Evolutionary conservation across 176 grass and related monocot species (phyloP), one percentile per base, ranked within the genome.

Genomic region (Metroxylon sagu): DNA sequence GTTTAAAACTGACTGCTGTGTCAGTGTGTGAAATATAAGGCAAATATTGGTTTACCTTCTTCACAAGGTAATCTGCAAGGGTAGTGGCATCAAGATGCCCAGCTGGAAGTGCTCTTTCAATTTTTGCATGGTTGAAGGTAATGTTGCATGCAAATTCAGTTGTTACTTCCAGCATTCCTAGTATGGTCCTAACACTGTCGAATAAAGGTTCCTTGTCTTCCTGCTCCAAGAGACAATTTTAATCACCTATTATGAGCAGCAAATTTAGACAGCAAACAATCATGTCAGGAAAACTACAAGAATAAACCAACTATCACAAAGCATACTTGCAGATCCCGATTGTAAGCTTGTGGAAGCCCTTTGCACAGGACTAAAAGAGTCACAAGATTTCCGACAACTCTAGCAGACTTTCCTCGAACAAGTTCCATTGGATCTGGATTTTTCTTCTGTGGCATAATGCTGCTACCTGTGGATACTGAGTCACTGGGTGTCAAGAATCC

Each of bases 51-150:
- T 74, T 78, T 89, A 97, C 93, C 87, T 92, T 97, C 70, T 91
- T 92, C 58, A 97, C 93, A 57, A 97, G 93, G 80, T 97, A 97
- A 91, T 97, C 93, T 8, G 88, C 93, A 58, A 97, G 73, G 25
- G 93, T 97, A n/a, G 92, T 97, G 51, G 92, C 92, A 76, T 97
- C 93, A 48, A 97, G 73, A 80, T 97, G 81, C 26, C 93, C 93
- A 56, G 87, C 84, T n/a, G 93, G 93, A 5, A 97, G 67, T 25
- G 75, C 86, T 50, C 79, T 85, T 67, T 83, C 76, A 71, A 97
- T 97, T 77, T 82, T 88, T 71, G 76, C 77, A 0, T 72, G 80
- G 65, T 97, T 92, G 66, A 97, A 97, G 62, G 93, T 67, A 48
- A 97, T 97, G 66, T 97, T 97, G 61, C 82, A 82, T 18, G 93